A percentile compares a stretch with the other conserved stretches of the same genome.
These are phyloP conservation scores for Kuraishia floccosa DNA, from an alignment of 805 yeast species.

Conservation along the genomic window DNA sequence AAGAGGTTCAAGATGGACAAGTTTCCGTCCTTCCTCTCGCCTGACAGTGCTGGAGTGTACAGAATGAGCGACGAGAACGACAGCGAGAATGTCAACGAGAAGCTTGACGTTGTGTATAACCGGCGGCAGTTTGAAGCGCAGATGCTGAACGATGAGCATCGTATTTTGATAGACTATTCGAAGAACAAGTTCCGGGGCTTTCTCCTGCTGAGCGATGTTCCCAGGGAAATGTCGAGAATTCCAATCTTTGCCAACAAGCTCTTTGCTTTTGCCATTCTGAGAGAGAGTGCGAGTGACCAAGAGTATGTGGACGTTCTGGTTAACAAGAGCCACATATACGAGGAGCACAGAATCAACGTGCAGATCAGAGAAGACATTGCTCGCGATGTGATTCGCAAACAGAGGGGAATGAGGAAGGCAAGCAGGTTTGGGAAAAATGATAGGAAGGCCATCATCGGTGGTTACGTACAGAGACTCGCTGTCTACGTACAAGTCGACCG, in stretches of 20 bases:
- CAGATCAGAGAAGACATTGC: constrained; percentile 28
- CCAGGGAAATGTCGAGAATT: constrained; percentile 23
- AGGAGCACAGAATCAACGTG: constrained; percentile 38
- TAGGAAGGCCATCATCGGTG: constrained; percentile 30
- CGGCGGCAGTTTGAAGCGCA: constrained; percentile 26
- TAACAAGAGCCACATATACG: constrained; percentile 35
- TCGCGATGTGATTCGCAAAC: constrained; percentile 14
- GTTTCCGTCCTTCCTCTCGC: constrained; percentile 27
- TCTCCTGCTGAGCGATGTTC: constrained; percentile 40
- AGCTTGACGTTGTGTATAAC: constrained; percentile 48
- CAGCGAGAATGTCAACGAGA: constrained; percentile 14
- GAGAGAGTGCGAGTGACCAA: constrained; percentile 28
- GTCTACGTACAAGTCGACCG: constrained; percentile 56
- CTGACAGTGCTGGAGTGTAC: constrained; percentile 15
- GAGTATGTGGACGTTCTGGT: constrained; percentile 33
- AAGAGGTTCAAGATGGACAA: constrained; percentile 34
- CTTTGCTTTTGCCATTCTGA: constrained; percentile 25
- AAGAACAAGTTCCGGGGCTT: constrained; percentile 57
- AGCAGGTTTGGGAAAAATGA: constrained; percentile 23
- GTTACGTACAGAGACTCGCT: constrained; percentile 40
- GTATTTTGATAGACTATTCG: constrained; percentile 54
- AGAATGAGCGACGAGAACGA: constrained; percentile 1
- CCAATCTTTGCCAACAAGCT: constrained; percentile 14
- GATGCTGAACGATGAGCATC: constrained; percentile 44
- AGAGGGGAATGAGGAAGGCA: constrained; percentile 4